Evolutionary conservation across 1,284 basidiomycete species (phyloP).

Genomic region (Rhodotorula sp.): DNA sequence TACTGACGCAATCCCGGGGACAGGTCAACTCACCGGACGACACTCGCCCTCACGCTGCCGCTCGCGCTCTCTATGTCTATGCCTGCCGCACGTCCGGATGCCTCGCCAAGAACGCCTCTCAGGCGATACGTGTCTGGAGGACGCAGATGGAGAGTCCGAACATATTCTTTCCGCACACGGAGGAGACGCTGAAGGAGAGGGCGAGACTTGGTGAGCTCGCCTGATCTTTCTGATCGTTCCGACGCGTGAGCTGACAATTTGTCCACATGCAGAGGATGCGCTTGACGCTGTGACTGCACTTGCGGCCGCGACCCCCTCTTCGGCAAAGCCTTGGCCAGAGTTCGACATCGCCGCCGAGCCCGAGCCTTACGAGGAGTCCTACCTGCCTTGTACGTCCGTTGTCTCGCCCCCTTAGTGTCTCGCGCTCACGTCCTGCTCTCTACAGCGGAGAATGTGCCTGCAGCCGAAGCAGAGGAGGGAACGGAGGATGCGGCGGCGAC

Average conservation of each 20-base stretch:
- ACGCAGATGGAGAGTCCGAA: slow-evolving; percentile 37
- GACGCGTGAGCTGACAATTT: too few relatives aligned
- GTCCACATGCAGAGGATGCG: not conserved
- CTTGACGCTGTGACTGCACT: slow-evolving; percentile 8
- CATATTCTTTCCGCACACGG: slow-evolving; percentile 36
- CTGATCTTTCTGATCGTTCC: not conserved
- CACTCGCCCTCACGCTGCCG: slow-evolving; percentile 25
- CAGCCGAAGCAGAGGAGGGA: slow-evolving; percentile 13
- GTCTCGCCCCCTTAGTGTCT: rapidly evolving
- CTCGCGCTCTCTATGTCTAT: slow-evolving; percentile 34
- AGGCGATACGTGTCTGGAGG: slow-evolving; percentile 21
- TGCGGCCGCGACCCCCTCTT: not conserved
- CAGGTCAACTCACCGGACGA: slow-evolving; percentile 40
- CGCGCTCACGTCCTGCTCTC: too few relatives aligned
- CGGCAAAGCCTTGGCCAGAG: slow-evolving; percentile 17
- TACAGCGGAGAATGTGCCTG: slow-evolving; percentile 2
- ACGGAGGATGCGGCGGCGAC: slow-evolving; percentile 27
- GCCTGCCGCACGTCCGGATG: slow-evolving; percentile 22
- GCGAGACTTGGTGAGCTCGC: slow-evolving; percentile 1
- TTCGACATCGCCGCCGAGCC: slow-evolving; percentile 34
- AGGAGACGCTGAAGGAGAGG: slow-evolving; percentile 12
- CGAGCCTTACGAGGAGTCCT: slow-evolving; percentile 39
- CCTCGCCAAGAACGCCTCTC: not conserved
- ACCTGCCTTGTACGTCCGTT: slow-evolving; percentile 20
- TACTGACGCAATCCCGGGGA: not conserved